Percentiles rank a stretch among this genome's conserved stretches.
phyloP scores from a whole-genome alignment of 2,329 filamentous ascomycete genomes.

The Davidsoniella virescens region DNA sequence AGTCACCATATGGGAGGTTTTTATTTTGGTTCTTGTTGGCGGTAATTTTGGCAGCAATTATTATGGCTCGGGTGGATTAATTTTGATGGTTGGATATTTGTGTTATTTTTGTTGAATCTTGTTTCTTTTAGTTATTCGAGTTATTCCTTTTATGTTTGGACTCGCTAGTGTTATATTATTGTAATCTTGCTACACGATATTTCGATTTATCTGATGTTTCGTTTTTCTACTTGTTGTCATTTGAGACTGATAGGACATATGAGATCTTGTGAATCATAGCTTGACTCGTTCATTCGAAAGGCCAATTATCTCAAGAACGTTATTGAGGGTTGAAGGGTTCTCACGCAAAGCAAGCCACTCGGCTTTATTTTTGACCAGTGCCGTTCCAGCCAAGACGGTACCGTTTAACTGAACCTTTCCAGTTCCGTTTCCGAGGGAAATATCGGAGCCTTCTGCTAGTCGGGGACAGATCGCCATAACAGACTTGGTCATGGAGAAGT shows the following conservation, averaged over 20 bases:
- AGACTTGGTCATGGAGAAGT: constrained; percentile 40
- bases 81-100: neutral
- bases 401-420: constrained; percentile 40
- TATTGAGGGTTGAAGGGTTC: constrained; percentile 16
- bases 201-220: neutral
- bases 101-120: neutral
- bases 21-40: too few relatives aligned
- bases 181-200: neutral
- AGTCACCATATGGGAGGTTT: too few relatives aligned
- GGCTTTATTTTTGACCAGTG: constrained; percentile 40
- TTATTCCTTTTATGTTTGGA: too few relatives aligned
- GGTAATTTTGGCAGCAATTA: too few relatives aligned
- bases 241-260: too few relatives aligned
- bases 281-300: constrained; percentile 12
- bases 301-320: constrained; percentile 19
- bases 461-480: constrained; percentile 40
- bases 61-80: too few relatives aligned
- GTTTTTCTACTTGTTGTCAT: neutral
- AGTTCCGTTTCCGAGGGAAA: constrained; percentile 18
- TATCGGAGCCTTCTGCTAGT: constrained; percentile 30
- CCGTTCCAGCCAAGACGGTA: constrained; percentile 46
- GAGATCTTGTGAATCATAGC: neutral
- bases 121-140: neutral
- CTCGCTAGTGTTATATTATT: neutral
- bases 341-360: constrained; percentile 39